Base-by-base conservation (phyloP, 1,139 yeast species). In the Hyphopichia fennica region DNA sequence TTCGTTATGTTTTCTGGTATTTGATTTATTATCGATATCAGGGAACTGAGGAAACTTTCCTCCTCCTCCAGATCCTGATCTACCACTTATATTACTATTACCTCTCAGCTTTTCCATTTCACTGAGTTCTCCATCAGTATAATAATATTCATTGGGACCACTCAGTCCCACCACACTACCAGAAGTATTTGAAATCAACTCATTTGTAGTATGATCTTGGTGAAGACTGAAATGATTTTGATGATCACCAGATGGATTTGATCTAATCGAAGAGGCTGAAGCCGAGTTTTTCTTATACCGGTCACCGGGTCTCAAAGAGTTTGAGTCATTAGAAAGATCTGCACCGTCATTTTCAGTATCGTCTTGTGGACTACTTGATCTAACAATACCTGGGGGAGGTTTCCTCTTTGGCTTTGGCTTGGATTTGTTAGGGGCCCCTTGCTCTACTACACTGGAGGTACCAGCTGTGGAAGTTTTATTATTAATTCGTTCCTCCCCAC, bases 11-110 rank as follows among this genome's bases (percentile, higher is more conserved):
- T 40, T 38, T 15, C 43, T 43, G 8, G 34, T 39, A 11, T 43
- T 41, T n/a, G 42, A 38, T 29, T 47, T 51, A 11, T 45, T 48
- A n/a, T 46, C 46, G 7, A 62, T 45, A 41, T 54, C 57, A 1
- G 69, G 69, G 42, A 62, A 64, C 41, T 58, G 64, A 0, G 69
- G 69, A 8, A 65, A 48, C 33, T 50, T 54, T 9, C 22, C 20
- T 16, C 22, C 28, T 13, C 28, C 18, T 4, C 28, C 18, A 6
- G 14, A 10, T 5, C 22, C 15, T 4, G 22, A 22, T 4, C 20
- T 16, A 3, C 14, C 23, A 17, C 30, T 29, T 15, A 6, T 18
- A 19, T 16, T 2, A 6, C 32, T 17, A 33, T n/a, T n/a, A 19
- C n/a, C 33, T 17, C 23, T 13, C 14, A 15, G 13, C n/a, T 10